Conservation (phyloP, 2,329 filamentous ascomycete genomes). For the Keithomyces neogunnii region DNA sequence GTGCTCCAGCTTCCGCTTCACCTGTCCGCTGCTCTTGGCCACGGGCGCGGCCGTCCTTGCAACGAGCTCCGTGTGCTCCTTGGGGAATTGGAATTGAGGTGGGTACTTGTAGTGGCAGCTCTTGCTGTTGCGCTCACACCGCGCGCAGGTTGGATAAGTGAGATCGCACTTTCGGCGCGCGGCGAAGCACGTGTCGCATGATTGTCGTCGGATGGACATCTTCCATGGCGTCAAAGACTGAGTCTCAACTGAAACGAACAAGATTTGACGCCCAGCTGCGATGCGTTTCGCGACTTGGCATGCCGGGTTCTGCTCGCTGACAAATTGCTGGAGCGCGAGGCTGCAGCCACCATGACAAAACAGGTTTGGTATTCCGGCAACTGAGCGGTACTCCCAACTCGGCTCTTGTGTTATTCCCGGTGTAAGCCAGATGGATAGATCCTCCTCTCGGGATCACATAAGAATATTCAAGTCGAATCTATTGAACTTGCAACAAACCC, state of each 20-base stretch:
- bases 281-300: neutral
- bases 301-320: neutral
- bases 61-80: neutral
- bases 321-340: neutral
- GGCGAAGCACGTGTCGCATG: slow-evolving; percentile 7
- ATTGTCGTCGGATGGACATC: slow-evolving; percentile 10
- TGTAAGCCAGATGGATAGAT: neutral
- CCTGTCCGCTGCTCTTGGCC: neutral
- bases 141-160: slow-evolving; percentile 3
- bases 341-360: neutral
- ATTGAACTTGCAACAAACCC: too few relatives aligned
- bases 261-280: neutral
- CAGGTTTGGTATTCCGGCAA: neutral
- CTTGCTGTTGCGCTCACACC: slow-evolving; percentile 6
- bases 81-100: neutral
- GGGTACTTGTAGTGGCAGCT: slow-evolving; percentile 7
- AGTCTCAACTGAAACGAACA: neutral
- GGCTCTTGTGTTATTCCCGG: neutral
- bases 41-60: neutral
- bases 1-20: neutral
- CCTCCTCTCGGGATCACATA: too few relatives aligned
- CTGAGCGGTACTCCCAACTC: neutral
- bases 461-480: too few relatives aligned
- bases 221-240: slow-evolving; percentile 4
- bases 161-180: slow-evolving; percentile 8